Evolutionary conservation across 441 rosid species (phyloP), one percentile per base, ranked within the genome.

Genomic region (Populus tomentosa): DNA sequence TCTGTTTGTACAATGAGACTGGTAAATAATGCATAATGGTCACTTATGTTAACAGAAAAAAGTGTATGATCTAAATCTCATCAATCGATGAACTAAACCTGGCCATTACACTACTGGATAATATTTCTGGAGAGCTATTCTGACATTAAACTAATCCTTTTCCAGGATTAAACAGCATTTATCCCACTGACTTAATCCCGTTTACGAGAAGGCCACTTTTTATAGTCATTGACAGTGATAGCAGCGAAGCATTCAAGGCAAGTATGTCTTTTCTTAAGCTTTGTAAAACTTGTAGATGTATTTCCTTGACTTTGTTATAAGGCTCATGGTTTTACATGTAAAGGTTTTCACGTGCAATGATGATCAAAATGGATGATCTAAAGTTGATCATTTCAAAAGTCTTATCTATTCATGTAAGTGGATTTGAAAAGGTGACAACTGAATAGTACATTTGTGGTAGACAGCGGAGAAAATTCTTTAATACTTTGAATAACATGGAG

Each of bases 171-270:
- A 95, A 90, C 86, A 88, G 85, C 87, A 85, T 95, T 80, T 92
- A 92, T 81, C 98, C 99, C 56, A 82, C 88, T 78, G 97, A 95
- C 88, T 82, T 95, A 75, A 86, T 92, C 87, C 98, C 99, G 78
- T 95, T 95, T 84, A 92, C 98, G 66, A 90, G 98, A 82, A 91
- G 85, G 82, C 95, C 98, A 67, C 97, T 93, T 50, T 90, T 95
- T 84, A 78, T 93, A 72, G 79, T 95, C 68, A 84, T 93, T 75
- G 99, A 93, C 86, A 92, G 99, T 79, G 94, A 93, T 74, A 77
- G 82, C 84, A 92, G 94, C 70, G 85, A 85, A 79, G 88, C 86
- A 70, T 95, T 93, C 79, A 89, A 88, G 91, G 99, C 85, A 79
- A 88, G 85, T 79, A 33, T 80, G 46, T 80, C 21, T 70, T 71